Conservation (phyloP, 2,329 filamentous ascomycete species). For the Sporothrix sp. region DNA sequence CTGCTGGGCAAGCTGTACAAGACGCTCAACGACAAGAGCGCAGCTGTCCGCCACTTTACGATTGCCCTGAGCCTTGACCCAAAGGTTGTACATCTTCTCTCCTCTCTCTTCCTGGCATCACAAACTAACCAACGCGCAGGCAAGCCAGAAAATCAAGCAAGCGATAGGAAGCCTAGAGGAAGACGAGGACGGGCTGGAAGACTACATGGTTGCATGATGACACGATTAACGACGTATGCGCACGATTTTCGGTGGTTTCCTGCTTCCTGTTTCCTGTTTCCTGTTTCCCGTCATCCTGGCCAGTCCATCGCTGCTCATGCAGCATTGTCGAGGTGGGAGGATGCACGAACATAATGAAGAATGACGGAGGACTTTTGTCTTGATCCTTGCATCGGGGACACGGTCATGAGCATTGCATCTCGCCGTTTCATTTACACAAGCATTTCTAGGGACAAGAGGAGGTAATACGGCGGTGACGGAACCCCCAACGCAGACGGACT, state of each 20-base stretch:
- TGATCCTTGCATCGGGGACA: too few species aligned
- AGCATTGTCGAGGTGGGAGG: too few species aligned
- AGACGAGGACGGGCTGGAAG: constrained; percentile 61
- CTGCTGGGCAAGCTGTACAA: constrained; percentile 78
- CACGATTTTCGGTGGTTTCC: too few species aligned
- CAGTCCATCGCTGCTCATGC: too few species aligned
- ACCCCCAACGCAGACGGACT: not conserved
- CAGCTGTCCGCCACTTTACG: constrained; percentile 88
- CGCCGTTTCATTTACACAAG: not conserved
- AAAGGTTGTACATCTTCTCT: constrained; percentile 51
- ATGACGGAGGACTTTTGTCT: too few species aligned
- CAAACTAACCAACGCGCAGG: constrained; percentile 41
- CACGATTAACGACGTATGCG: not conserved
- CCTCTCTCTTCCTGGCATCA: not conserved
- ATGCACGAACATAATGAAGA: too few species aligned
- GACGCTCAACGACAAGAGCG: constrained; percentile 58
- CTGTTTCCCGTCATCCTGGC: not conserved
- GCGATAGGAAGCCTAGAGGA: constrained; percentile 88
- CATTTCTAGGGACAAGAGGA: not conserved
- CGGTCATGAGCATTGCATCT: too few species aligned
- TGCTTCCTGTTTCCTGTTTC: not conserved
- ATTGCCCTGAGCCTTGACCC: constrained; percentile 92
- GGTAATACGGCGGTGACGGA: not conserved
- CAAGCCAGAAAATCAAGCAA: constrained; percentile 89
- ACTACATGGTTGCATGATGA: constrained; percentile 50